phyloP scores from a whole-genome alignment of 768 basidiomycete species.

The Macrolepiota dolichaula region DNA sequence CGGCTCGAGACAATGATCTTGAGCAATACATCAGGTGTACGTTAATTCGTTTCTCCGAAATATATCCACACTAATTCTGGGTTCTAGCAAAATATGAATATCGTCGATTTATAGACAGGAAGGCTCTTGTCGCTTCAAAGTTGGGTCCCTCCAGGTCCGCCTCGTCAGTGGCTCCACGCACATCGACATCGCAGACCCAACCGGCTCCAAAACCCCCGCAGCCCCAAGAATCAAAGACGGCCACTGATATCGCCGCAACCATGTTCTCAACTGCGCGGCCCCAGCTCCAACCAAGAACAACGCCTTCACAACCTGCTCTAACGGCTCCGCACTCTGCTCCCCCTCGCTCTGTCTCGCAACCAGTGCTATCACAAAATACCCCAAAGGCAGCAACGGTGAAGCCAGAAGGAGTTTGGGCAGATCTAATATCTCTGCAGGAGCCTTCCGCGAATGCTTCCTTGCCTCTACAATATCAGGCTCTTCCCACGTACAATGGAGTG shows the following conservation, averaged over 20 bases:
- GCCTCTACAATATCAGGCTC: slow-evolving; percentile 40
- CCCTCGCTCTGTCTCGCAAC: slow-evolving; percentile 22
- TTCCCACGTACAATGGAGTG: slow-evolving; percentile 2
- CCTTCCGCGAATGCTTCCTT: slow-evolving; percentile 47
- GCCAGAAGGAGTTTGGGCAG: slow-evolving; percentile 47
- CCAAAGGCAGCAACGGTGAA: slow-evolving; percentile 15
- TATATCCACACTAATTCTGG: background rate
- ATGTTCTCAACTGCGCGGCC: slow-evolving; percentile 15
- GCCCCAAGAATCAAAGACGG: slow-evolving; percentile 1
- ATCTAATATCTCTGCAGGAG: slow-evolving; percentile 46
- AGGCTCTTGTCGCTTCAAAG: slow-evolving; percentile 42
- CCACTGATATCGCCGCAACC: slow-evolving; percentile 12
- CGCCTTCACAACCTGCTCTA: slow-evolving; percentile 12
- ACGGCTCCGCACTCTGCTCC: slow-evolving; percentile 19
- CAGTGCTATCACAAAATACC: slow-evolving; percentile 14
- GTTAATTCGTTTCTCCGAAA: slow-evolving; percentile 20
- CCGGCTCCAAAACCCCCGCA: slow-evolving; percentile 5
- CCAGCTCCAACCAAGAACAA: slow-evolving; percentile 8
- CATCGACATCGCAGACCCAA: slow-evolving; percentile 13
- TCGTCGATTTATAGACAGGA: slow-evolving; percentile 58
- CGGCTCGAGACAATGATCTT: slow-evolving; percentile 83
- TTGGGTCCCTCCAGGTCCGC: slow-evolving; percentile 41
- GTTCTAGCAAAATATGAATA: slow-evolving; percentile 76
- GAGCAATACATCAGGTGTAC: slow-evolving; percentile 87
- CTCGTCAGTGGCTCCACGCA: slow-evolving; percentile 24